Percentiles rank a stretch among this genome's conserved stretches.
Conservation (phyloP, 1,284 basidiomycete species). For the Trichosporon coremiiforme region DNA sequence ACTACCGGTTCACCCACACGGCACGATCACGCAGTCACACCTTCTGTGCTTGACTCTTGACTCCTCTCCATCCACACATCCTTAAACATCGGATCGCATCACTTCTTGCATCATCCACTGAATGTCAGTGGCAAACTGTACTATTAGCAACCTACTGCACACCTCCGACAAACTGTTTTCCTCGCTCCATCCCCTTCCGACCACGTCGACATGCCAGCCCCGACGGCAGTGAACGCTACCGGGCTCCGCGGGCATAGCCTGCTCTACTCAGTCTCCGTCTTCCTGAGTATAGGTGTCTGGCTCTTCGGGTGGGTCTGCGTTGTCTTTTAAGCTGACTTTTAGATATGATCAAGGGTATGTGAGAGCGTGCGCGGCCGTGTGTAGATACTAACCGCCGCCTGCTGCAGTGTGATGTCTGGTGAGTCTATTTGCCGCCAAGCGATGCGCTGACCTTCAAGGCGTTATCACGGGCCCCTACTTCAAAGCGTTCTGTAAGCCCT, state of each 20-base stretch:
- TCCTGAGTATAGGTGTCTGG: conserved; percentile 59
- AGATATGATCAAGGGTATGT: conserved; percentile 83
- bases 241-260: conserved; percentile 65
- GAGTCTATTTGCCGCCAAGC: conserved; percentile 19
- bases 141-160: not conserved
- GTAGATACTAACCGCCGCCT: not conserved
- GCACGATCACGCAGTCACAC: conserved; percentile 15
- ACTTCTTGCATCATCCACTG: conserved; percentile 13
- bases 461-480: conserved; percentile 94
- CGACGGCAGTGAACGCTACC: not conserved
- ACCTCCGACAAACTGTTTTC: not conserved
- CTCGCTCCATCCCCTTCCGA: not conserved
- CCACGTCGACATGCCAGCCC: conserved; percentile 17
- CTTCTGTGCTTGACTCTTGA: conserved; percentile 4
- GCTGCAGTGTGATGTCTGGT: conserved; percentile 53
- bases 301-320: conserved; percentile 64
- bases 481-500: conserved; percentile 56
- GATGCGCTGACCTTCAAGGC: conserved; percentile 57
- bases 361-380: not conserved
- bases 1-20: conserved; percentile 17
- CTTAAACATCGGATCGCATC: conserved; percentile 1
- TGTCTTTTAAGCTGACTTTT: conserved; percentile 24
- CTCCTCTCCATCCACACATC: conserved; percentile 14
- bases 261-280: conserved; percentile 58
- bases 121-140: conserved; percentile 18